A percentile compares a stretch with the other conserved stretches of the same genome.
These are phyloP conservation scores for Heterobasidion irregulare DNA, from an alignment of 1,284 basidiomycete species.

Conservation along the genomic window DNA sequence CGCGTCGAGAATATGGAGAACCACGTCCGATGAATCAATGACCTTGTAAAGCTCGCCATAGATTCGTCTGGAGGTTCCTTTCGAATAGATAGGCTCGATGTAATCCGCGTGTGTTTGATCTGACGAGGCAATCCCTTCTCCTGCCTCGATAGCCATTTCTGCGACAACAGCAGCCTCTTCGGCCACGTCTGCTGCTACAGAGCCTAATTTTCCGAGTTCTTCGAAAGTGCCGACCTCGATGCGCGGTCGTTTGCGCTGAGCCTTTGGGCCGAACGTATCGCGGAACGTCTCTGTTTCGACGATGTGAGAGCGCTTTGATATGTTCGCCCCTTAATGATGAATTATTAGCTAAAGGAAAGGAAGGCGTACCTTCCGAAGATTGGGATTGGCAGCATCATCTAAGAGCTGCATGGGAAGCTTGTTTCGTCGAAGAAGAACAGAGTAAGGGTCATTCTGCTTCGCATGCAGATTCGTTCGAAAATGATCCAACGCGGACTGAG, in stretches of 20 bases:
- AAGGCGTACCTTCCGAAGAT: constrained; percentile 58
- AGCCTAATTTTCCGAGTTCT: constrained; percentile 69
- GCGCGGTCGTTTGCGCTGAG: constrained; percentile 83
- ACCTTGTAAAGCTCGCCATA: constrained; percentile 99
- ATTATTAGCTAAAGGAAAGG: constrained; percentile 1
- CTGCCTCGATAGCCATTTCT: constrained; percentile 13
- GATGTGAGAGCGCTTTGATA: constrained; percentile 71
- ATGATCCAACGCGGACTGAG: constrained; percentile 91
- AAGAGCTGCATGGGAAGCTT: constrained; percentile 93
- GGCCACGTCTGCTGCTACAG: constrained; percentile 33
- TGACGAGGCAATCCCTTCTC: constrained; percentile 11
- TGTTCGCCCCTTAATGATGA: background rate
- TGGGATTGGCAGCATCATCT: constrained; percentile 78
- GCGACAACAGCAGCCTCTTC: constrained; percentile 28
- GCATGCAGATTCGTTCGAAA: constrained; percentile 81
- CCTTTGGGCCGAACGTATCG: constrained; percentile 91
- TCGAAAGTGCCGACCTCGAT: constrained; percentile 83
- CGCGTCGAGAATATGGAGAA: constrained; percentile 94
- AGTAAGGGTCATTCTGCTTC: constrained; percentile 90
- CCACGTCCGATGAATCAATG: constrained; percentile 96
- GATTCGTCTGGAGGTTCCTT: constrained; percentile 90
- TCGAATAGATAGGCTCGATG: constrained; percentile 84
- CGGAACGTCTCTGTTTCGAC: constrained; percentile 90
- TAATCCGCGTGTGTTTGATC: constrained; percentile 56
- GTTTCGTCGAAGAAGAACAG: constrained; percentile 84